Conservation (phyloP, 2,329 filamentous ascomycete species). For the Apiospora aurea region DNA sequence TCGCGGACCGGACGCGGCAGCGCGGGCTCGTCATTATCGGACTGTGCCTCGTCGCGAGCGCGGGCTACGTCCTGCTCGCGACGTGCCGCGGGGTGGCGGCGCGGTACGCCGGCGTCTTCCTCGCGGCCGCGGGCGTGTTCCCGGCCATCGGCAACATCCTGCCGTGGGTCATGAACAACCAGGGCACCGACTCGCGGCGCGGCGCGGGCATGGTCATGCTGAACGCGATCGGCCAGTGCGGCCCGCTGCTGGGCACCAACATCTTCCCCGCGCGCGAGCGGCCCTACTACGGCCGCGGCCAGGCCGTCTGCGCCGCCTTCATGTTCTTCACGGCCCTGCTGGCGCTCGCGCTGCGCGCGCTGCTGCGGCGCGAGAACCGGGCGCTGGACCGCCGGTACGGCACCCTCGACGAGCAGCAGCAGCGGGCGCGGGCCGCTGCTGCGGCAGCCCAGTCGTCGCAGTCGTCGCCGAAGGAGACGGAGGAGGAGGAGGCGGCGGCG, state of each 20-base stretch:
- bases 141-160: constrained; percentile 72
- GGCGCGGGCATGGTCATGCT: constrained; percentile 69
- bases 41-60: constrained; percentile 62
- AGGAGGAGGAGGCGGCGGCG: not conserved
- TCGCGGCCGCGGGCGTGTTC: constrained; percentile 69
- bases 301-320: constrained; percentile 47
- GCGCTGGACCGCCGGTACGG: constrained; percentile 36
- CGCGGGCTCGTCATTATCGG: constrained; percentile 66
- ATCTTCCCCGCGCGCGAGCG: constrained; percentile 59
- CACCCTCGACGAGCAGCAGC: constrained; percentile 22
- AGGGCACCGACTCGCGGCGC: constrained; percentile 70
- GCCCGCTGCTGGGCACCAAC: constrained; percentile 68
- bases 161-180: constrained; percentile 73
- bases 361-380: constrained; percentile 44
- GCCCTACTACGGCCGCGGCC: constrained; percentile 49
- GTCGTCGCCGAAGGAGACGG: not conserved
- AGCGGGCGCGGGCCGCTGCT: not conserved
- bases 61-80: constrained; percentile 72
- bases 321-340: constrained; percentile 51
- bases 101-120: constrained; percentile 51
- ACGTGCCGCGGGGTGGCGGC: constrained; percentile 51
- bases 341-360: constrained; percentile 42
- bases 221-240: constrained; percentile 66
- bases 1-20: constrained; percentile 71
- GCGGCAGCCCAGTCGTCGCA: not conserved